These are phyloP conservation scores for Podochytrium sp. DNA, from an alignment of 192 early-diverging fungal genomes.

Conservation along the genomic window DNA sequence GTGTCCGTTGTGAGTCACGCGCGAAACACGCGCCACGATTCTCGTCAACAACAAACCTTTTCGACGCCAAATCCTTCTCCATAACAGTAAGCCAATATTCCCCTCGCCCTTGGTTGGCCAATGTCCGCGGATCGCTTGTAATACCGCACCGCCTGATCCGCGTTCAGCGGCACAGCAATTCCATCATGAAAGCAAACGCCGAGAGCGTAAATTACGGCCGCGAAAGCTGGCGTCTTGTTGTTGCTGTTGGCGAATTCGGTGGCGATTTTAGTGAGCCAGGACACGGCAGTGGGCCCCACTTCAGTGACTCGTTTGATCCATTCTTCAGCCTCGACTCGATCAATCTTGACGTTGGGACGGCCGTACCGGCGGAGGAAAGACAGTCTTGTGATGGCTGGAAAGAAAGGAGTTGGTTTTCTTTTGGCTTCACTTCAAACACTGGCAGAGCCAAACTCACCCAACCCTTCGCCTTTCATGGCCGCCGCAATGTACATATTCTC, in stretches of 20 bases:
- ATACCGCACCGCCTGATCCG: conserved; percentile 67
- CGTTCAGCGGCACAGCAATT: conserved; percentile 66
- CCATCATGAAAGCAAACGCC: conserved; percentile 89
- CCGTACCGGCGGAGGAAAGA: conserved; percentile 82
- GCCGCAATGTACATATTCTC: conserved; percentile 71
- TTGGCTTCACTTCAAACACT: not conserved
- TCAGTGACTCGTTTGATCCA: conserved; percentile 69
- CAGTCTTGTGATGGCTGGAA: conserved; percentile 65
- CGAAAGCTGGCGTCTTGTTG: conserved; percentile 2
- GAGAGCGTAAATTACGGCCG: conserved; percentile 69
- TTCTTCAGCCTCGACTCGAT: conserved; percentile 78
- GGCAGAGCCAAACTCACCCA: conserved; percentile 31
- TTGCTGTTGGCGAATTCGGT: conserved; percentile 21
- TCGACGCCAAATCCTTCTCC: conserved; percentile 82
- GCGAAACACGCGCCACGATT: not conserved
- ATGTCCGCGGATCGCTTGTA: conserved; percentile 64
- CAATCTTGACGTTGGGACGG: conserved; percentile 75
- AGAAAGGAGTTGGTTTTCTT: not conserved
- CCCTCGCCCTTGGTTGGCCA: conserved; percentile 55
- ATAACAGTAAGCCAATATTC: conserved; percentile 82
- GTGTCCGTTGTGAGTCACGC: not conserved
- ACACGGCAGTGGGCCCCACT: conserved; percentile 56
- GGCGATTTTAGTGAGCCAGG: conserved; percentile 70
- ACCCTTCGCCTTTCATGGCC: conserved; percentile 62
- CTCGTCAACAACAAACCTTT: conserved; percentile 37